Base-by-base conservation (phyloP, 2,329 filamentous ascomycete genomes). In the Alternaria sp. region DNA sequence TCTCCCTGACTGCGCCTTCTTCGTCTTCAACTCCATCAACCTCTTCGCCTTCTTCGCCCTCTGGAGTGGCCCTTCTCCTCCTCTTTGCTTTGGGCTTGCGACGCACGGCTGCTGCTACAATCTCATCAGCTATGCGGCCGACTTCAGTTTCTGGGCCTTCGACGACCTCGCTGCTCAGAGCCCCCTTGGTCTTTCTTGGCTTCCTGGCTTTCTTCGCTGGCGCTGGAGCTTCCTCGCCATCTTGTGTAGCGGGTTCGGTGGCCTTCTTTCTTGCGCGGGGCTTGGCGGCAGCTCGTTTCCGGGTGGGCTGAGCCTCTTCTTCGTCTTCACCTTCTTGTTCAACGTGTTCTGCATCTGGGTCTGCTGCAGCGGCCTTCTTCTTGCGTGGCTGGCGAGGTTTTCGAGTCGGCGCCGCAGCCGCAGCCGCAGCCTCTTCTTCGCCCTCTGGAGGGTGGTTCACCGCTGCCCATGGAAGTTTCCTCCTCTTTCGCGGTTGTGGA, bases 121-220 rank as follows among this genome's bases (percentile, higher is more conserved):
- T 58, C 20, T 53, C 65, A 33, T 69, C 68, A 4, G 49, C 61
- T 45, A 58, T 55, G 10, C 63, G 61, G 10, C 54, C 64, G 12
- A 58, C 62, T 20, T 67, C 70, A 23, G 44, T 58, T 4, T 68
- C 65, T 9, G 44, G 65, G n/a, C 55, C 61, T 25, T 64, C 62
- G 6, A 56, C 63, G 6, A 62, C 53, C 8, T 45, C 57, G 14
- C 33, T 58, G 50, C 44, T 49, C 45, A 61, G 5, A 59, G 63
- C 23, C 61, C 63, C 71, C 53, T 74, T 76, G 18, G 71, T 62
- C 59, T 72, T 75, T 14, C 74, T 69, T n/a, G 72, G 63, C 41
- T 75, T 79, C 8, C 73, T 73, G 9, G 70, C 26, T 64, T 75
- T 79, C 55, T 75, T 78, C 2, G 66, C 49, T 5, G 65, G 61